Evolutionary conservation across 345 rosid genomes (phyloP).

Genomic region (Lagerstroemia speciosa): DNA sequence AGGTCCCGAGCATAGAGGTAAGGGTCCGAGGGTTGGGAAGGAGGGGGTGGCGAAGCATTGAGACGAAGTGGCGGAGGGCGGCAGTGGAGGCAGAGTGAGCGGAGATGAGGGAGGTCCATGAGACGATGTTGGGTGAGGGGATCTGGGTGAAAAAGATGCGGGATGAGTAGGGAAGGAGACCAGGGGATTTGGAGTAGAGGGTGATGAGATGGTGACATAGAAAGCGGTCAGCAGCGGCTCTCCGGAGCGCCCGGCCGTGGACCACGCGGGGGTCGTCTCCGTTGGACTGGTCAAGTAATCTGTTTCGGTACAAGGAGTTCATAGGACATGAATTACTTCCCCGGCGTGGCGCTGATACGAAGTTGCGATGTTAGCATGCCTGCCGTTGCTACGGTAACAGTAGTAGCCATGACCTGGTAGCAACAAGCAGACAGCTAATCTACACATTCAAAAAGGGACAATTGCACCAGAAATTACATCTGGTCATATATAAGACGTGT

Average conservation of each 20-base stretch:
- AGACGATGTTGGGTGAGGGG: conserved; percentile 36
- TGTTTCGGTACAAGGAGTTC: background rate
- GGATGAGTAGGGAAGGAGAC: conserved; percentile 19
- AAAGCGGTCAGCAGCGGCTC: conserved; percentile 15
- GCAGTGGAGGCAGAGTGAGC: conserved; percentile 21
- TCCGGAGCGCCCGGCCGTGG: conserved; percentile 28
- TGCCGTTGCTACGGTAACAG: too few species aligned
- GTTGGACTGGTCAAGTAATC: background rate
- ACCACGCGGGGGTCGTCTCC: conserved; percentile 28
- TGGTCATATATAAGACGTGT: too few species aligned
- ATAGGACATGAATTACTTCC: background rate
- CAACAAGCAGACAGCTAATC: too few species aligned
- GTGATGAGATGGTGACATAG: conserved; percentile 27
- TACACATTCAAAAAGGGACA: too few species aligned
- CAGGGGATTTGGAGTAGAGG: conserved; percentile 25
- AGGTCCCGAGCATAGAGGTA: conserved; percentile 34
- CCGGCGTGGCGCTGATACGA: too few species aligned
- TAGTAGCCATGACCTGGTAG: too few species aligned
- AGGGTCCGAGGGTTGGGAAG: conserved; percentile 34
- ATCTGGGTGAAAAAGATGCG: conserved; percentile 29
- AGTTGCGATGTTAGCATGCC: too few species aligned
- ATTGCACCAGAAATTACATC: too few species aligned
- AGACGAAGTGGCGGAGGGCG: conserved; percentile 30
- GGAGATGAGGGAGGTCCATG: conserved; percentile 44
- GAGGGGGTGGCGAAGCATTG: conserved; percentile 38